Evolutionary conservation across 768 basidiomycete genomes (phyloP), one percentile per base, ranked within the genome.

Genomic region (Sarcomyxa edulis): DNA sequence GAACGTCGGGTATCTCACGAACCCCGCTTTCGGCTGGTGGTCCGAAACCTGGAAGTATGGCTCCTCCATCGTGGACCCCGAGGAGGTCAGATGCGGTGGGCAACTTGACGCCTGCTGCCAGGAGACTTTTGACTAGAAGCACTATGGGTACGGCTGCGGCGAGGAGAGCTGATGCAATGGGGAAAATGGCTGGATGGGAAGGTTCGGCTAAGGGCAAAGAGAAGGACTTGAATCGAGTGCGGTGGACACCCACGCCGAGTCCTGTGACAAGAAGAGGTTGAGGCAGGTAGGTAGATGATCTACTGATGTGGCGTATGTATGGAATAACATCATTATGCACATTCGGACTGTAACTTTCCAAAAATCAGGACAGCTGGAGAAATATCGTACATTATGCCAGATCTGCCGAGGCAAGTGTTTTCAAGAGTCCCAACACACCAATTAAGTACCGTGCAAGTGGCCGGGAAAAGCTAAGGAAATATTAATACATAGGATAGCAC

Each of bases 71-170:
- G 7, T 81, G 76, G 74, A 93, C 91, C 2, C 90, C 92, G 1
- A 71, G 80, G 44, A 74, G 78, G 47, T 72, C 80, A 11, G 79
- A 84, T 31, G 82, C 80, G 11, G 63, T 78, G 7, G 89, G 87
- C 5, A 77, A 72, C 44, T 58, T 95, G 46, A 94, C 92, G 1
- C 92, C 92, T n/a, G 93, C 93, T 19, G 93, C 80, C 18, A 75
- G 69, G 53, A 67, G 81, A 44, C 53, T 96, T 30, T 61, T 96
- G 45, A 78, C 92, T 48, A 67, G 84, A 49, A 81, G 78, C 6
- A 78, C 84, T 0, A 66, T 78, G 66, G 74, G 81, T 14, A 76
- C 75, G 7, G 76, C 76, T 8, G 81, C 76, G 9, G 51, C 69
- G 18, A 70, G 76, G 48, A 69, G 86, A 42, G 74, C 77, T 9